Conservation (phyloP, 2,329 filamentous ascomycete species). For the Blastomyces parvus region DNA sequence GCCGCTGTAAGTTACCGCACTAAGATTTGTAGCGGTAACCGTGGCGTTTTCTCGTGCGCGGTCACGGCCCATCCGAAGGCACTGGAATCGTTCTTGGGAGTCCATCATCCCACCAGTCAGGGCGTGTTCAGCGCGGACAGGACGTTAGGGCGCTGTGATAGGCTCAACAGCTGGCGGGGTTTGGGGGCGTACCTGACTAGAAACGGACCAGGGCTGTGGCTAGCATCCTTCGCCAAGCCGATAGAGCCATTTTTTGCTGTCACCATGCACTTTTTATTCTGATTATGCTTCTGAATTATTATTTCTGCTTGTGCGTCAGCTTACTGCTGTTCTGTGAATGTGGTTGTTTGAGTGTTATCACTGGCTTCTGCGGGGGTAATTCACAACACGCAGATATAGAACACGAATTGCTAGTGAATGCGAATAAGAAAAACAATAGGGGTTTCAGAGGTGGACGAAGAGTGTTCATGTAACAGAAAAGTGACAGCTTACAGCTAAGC, state of each 20-base stretch:
- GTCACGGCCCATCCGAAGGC: not conserved
- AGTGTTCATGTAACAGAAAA: too few species aligned
- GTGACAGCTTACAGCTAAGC: not conserved
- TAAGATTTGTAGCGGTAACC: not conserved
- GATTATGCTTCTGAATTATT: too few species aligned
- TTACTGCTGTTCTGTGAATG: not conserved
- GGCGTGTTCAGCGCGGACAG: not conserved
- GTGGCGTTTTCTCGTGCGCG: not conserved
- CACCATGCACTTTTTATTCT: too few species aligned
- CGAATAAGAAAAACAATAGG: not conserved
- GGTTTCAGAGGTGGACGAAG: not conserved
- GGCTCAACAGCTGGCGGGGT: not conserved
- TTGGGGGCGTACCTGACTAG: conserved; percentile 4
- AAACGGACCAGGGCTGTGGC: not conserved
- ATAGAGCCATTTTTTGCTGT: too few species aligned
- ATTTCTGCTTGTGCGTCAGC: too few species aligned
- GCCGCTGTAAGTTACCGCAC: not conserved
- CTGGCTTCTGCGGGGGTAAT: not conserved
- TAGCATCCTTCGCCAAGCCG: not conserved
- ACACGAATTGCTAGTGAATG: not conserved
- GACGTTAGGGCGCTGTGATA: too few species aligned
- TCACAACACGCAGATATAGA: not conserved
- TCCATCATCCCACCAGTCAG: conserved; percentile 3
- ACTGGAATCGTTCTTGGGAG: not conserved
- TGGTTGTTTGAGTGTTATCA: not conserved